Evolutionary conservation across 2,329 filamentous ascomycete genomes (phyloP), one percentile per base, ranked within the genome.

Genomic region (Leptosphaerulina australis): DNA sequence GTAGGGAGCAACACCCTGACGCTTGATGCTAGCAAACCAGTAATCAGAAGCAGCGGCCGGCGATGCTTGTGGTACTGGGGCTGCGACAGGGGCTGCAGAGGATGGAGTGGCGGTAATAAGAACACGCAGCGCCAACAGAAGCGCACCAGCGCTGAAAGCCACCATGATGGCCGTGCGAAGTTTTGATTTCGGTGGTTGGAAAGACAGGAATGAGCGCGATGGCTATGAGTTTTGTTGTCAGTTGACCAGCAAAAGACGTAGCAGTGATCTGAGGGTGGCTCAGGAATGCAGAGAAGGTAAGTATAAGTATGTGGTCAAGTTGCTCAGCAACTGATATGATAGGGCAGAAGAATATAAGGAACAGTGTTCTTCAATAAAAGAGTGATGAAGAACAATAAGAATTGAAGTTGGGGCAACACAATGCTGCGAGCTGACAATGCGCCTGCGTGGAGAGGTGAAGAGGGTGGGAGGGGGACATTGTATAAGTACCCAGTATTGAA

Each of bases 11-110:
- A 76, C 74, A 49, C 90, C 91, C 62, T 90, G 83, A 30, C 87
- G 86, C 62, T 85, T 69, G 65, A 94, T 86, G 55, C 78, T 78
- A 26, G 83, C 79, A 48, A 94, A 72, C 90, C 90, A 95, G 80
- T 88, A 94, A 64, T 66, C 58, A 43, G 70, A 67, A 10, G 55
- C 61, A 34, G 63, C 64, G 40, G 54, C 60, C 37, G 55, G 57
- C 24, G 61, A 58, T 46, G 62, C 29, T 18, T 50, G 44, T 44
- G 58, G 51, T 49, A 38, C 53, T 53, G 50, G 44, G n/a, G 40
- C 35, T 10, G 40, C 50, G 36, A 69, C 57, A 34, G 70, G 67
- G 12, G 62, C 64, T 35, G 67, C 65, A 49, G 63, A 47, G 14
- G 67, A 61, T 17, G 66, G 63, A 18, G 61, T 51, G 36, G 63